Percentiles rank a stretch among this genome's conserved stretches.
These are phyloP conservation scores for Leptographium wingfieldii DNA, from an alignment of 2,329 filamentous ascomycete genomes.

Conservation along the genomic window DNA sequence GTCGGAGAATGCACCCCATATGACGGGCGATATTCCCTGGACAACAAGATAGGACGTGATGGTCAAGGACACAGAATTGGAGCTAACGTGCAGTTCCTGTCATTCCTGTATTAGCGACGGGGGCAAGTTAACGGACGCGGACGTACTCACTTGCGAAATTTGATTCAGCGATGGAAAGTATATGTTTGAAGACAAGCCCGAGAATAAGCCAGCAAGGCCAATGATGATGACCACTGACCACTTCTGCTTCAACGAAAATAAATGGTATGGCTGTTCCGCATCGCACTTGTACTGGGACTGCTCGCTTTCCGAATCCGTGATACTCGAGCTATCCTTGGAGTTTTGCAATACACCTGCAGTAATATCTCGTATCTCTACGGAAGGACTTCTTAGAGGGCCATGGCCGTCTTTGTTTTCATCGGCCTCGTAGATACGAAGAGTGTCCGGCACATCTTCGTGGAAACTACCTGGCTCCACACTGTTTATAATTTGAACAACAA, in stretches of 20 bases:
- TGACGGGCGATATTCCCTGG: conserved; percentile 1
- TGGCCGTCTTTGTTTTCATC: not conserved
- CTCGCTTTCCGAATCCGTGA: not conserved
- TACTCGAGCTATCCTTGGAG: not conserved
- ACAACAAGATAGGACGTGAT: conserved; percentile 1
- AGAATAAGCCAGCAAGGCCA: not conserved
- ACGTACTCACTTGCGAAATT: not conserved
- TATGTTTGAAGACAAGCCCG: conserved; percentile 1
- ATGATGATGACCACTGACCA: conserved; percentile 1
- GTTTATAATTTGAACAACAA: not conserved
- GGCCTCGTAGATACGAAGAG: not conserved
- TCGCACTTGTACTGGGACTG: not conserved
- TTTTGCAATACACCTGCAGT: not conserved
- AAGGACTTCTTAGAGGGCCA: not conserved
- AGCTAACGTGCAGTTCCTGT: not conserved
- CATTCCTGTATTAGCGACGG: not conserved
- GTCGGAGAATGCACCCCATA: conserved; percentile 2
- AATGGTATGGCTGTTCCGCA: not conserved
- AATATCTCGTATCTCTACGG: not conserved
- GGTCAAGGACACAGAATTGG: not conserved
- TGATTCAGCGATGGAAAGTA: not conserved
- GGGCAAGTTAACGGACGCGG: not conserved
- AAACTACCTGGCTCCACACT: not conserved
- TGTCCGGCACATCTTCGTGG: not conserved
- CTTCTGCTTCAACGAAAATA: not conserved